These are phyloP conservation scores for Penicillium lagena DNA, from an alignment of 495 filamentous ascomycete species.

Conservation along the genomic window DNA sequence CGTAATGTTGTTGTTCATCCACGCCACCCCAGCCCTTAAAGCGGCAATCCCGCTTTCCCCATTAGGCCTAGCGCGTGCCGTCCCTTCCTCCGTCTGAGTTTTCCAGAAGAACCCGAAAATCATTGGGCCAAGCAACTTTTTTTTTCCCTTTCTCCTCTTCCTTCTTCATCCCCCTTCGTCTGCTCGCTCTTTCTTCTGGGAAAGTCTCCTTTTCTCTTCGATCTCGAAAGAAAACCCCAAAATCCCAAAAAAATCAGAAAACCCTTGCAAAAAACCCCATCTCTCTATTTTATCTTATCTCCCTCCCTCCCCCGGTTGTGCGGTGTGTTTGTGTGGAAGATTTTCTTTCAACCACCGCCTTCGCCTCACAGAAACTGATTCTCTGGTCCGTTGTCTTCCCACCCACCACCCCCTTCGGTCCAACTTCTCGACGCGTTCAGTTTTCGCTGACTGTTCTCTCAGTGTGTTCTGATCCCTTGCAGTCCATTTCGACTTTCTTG, in stretches of 20 bases:
- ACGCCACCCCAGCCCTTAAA: slow-evolving; percentile 14
- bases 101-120: slow-evolving; percentile 25
- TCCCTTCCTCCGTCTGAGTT: slow-evolving; percentile 26
- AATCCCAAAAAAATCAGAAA: slow-evolving; percentile 31
- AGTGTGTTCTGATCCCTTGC: slow-evolving; percentile 8
- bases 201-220: slow-evolving; percentile 31
- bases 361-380: too few relatives aligned
- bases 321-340: slow-evolving; percentile 33
- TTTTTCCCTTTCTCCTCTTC: slow-evolving; percentile 35
- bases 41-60: slow-evolving; percentile 10
- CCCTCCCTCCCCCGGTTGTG: slow-evolving; percentile 26
- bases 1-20: not conserved
- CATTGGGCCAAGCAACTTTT: slow-evolving; percentile 9
- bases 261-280: slow-evolving; percentile 18
- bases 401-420: slow-evolving; percentile 2
- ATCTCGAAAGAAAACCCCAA: slow-evolving; percentile 42
- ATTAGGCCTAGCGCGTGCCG: slow-evolving; percentile 16
- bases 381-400: too few relatives aligned
- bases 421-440: slow-evolving; percentile 6
- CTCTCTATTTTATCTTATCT: slow-evolving; percentile 20
- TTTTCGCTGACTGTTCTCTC: not conserved
- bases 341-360: slow-evolving; percentile 21
- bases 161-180: slow-evolving; percentile 22
- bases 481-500: slow-evolving; percentile 12
- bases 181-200: slow-evolving; percentile 23